Percentiles rank a stretch among this genome's conserved stretches.
These are phyloP conservation scores for Eutypa lata DNA, from an alignment of 2,329 filamentous ascomycete species.

Conservation along the genomic window DNA sequence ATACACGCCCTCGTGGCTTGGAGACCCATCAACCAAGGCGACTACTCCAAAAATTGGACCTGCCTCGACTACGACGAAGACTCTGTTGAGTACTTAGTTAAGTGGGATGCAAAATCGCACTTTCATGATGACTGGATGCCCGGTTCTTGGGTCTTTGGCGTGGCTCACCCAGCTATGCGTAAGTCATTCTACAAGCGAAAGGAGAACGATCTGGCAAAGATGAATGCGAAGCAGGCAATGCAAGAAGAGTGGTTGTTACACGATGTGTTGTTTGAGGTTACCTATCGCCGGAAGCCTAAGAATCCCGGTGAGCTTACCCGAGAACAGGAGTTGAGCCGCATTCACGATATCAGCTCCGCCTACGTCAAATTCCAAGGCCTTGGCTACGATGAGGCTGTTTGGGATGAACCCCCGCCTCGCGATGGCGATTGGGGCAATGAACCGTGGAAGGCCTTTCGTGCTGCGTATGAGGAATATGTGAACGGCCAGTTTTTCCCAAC, in stretches of 20 bases:
- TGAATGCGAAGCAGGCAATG: conserved; percentile 73
- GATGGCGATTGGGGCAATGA: conserved; percentile 47
- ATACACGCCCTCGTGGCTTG: conserved; percentile 82
- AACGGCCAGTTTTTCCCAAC: conserved; percentile 67
- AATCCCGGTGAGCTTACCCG: conserved; percentile 55
- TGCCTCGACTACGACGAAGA: conserved; percentile 63
- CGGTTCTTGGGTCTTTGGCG: conserved; percentile 83
- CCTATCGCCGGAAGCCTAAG: conserved; percentile 50
- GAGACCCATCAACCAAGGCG: conserved; percentile 65
- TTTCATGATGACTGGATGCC: conserved; percentile 83
- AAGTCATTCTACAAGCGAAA: conserved; percentile 73
- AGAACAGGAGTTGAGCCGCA: conserved; percentile 67
- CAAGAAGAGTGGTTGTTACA: conserved; percentile 81
- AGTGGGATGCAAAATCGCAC: conserved; percentile 81
- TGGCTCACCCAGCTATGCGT: conserved; percentile 61
- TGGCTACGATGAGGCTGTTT: conserved; percentile 84
- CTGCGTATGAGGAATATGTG: conserved; percentile 84
- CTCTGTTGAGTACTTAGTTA: conserved; percentile 88
- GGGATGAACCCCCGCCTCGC: conserved; percentile 74
- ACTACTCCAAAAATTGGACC: conserved; percentile 49
- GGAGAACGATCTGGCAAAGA: conserved; percentile 59
- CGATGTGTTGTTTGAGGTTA: conserved; percentile 85
- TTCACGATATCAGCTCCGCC: conserved; percentile 69
- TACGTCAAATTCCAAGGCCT: conserved; percentile 92
- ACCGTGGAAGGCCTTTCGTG: conserved; percentile 75